Evolutionary conservation across 495 filamentous ascomycete genomes (phyloP).

Genomic region (Parmelia sp.): DNA sequence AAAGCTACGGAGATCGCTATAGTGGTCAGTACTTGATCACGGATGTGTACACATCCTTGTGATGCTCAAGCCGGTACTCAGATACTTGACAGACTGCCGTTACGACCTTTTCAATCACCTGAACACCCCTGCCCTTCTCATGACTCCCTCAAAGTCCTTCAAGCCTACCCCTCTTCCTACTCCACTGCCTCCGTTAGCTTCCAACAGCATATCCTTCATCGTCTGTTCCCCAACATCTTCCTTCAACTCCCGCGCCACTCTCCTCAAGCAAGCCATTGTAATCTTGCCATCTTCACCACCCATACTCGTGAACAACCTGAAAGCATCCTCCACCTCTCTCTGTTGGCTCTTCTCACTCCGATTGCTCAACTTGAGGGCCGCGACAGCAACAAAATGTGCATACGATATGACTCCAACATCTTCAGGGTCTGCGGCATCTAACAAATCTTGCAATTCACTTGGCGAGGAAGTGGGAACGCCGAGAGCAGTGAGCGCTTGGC

Average conservation of each 20-base stretch:
- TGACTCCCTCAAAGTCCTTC: constrained; percentile 78
- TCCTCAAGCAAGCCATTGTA: constrained; percentile 64
- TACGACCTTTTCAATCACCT: constrained; percentile 33
- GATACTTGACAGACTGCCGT: not conserved
- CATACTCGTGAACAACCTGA: constrained; percentile 58
- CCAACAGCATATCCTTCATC: constrained; percentile 84
- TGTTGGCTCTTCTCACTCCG: constrained; percentile 48
- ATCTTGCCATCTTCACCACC: constrained; percentile 49
- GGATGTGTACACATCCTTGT: not conserved
- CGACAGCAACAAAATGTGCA: constrained; percentile 71
- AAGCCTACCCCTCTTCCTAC: constrained; percentile 63
- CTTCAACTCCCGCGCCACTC: constrained; percentile 74
- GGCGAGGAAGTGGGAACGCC: constrained; percentile 58
- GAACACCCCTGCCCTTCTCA: constrained; percentile 78
- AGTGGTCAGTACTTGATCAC: not conserved
- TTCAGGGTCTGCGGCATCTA: constrained; percentile 75
- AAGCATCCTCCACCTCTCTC: constrained; percentile 73
- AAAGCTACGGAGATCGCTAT: not conserved
- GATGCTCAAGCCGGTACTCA: not conserved
- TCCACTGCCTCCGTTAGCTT: constrained; percentile 78
- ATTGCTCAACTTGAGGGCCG: constrained; percentile 69
- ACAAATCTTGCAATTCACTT: constrained; percentile 64
- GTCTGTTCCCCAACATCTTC: constrained; percentile 73
- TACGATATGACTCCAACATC: constrained; percentile 68
- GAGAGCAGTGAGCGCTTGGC: constrained; percentile 54